Percentiles rank a stretch among this genome's conserved stretches.
Conservation (phyloP, 257 asterid species). For the Rauvolfia tetraphylla region DNA sequence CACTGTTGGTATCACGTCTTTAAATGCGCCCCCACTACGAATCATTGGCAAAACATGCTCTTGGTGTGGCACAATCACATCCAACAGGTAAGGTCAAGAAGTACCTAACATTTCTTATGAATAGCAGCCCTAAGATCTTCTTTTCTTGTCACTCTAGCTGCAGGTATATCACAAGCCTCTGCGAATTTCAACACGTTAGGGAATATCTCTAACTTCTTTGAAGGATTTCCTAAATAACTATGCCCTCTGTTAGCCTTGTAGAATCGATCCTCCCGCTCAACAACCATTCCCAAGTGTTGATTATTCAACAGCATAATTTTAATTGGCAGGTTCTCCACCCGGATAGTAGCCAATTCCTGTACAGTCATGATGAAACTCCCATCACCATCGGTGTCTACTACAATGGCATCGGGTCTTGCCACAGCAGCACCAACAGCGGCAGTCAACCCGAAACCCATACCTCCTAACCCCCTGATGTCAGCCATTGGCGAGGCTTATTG, state of each 20-base stretch:
- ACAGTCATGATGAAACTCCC: constrained; percentile 90
- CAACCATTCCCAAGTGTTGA: constrained; percentile 86
- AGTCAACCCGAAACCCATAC: constrained; percentile 84
- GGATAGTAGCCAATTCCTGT: constrained; percentile 67
- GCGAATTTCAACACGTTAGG: constrained; percentile 74
- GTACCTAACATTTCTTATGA: constrained; percentile 69
- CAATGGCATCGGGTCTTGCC: constrained; percentile 64
- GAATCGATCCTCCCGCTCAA: constrained; percentile 85
- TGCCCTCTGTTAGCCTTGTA: constrained; percentile 80
- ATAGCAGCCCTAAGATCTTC: constrained; percentile 52
- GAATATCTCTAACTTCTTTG: constrained; percentile 51
- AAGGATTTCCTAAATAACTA: constrained; percentile 70
- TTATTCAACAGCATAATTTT: constrained; percentile 75
- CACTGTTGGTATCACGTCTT: constrained; percentile 75
- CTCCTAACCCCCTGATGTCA: constrained; percentile 82
- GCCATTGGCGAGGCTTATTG: constrained; percentile 67
- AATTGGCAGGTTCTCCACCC: constrained; percentile 73
- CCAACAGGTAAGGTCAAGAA: constrained; percentile 72
- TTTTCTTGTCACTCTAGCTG: constrained; percentile 54
- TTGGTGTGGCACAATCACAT: constrained; percentile 78
- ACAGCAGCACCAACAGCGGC: constrained; percentile 88
- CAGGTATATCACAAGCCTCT: constrained; percentile 69
- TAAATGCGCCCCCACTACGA: constrained; percentile 72
- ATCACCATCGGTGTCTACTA: constrained; percentile 85
- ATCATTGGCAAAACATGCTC: constrained; percentile 89